phyloP scores from a whole-genome alignment of 768 basidiomycete genomes.

The Omphalotus guepiniiformis region DNA sequence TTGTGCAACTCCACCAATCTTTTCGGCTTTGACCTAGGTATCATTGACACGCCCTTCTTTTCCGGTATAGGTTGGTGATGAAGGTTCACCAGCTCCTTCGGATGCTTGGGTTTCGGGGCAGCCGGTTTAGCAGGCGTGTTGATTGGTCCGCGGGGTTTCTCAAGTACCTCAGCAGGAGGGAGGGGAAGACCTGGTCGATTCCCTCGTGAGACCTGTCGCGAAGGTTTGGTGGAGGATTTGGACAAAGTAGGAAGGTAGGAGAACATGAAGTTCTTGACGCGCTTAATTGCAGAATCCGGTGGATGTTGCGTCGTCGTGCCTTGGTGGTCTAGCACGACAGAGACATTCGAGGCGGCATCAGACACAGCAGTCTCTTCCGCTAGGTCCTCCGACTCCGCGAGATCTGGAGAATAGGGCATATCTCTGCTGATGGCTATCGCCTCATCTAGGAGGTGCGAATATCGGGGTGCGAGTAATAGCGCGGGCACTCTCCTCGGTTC shows the following conservation, averaged over 20 bases:
- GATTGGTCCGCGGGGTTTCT: conserved; percentile 51
- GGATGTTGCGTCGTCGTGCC: too few relatives aligned
- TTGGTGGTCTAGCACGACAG: too few relatives aligned
- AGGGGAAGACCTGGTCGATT: conserved; percentile 43
- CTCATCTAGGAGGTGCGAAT: conserved; percentile 56
- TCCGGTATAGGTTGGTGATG: conserved; percentile 47
- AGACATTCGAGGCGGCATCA: too few relatives aligned
- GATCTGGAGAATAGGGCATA: neutral
- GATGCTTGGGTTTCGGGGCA: conserved; percentile 39
- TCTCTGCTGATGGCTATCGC: conserved; percentile 36
- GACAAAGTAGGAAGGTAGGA: conserved; percentile 56
- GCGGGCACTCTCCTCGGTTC: conserved; percentile 28
- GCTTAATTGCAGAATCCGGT: conserved; percentile 44
- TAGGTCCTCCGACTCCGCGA: too few relatives aligned
- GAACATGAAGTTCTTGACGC: conserved; percentile 53
- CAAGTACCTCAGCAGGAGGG: conserved; percentile 50
- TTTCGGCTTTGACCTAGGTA: conserved; percentile 39
- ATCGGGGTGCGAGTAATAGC: conserved; percentile 48
- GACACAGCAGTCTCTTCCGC: too few relatives aligned
- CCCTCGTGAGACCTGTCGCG: conserved; percentile 16
- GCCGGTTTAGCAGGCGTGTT: conserved; percentile 54
- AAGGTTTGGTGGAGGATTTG: conserved; percentile 26
- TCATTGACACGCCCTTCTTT: conserved; percentile 29
- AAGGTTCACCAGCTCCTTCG: conserved; percentile 64
- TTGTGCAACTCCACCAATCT: conserved; percentile 54